These are phyloP conservation scores for Trichocomaceae sp. DNA, from an alignment of 2,329 filamentous ascomycete species.

Conservation along the genomic window DNA sequence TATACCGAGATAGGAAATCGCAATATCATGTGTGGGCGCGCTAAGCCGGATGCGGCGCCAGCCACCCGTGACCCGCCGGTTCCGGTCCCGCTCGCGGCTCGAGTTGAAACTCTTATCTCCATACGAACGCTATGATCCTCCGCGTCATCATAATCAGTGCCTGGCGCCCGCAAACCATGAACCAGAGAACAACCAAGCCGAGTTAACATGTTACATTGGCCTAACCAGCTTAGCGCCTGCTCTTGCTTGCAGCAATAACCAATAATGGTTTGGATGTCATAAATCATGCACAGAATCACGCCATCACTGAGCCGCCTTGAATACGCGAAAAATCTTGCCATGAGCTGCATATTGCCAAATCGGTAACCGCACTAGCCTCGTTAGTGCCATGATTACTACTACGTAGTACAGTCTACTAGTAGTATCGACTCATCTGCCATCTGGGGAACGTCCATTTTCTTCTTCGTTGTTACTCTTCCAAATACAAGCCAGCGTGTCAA, in stretches of 20 bases:
- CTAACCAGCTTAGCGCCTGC: neutral
- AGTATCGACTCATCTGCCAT: too few species aligned
- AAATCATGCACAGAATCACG: constrained; percentile 4
- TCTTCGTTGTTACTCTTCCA: neutral
- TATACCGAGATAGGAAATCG: too few species aligned
- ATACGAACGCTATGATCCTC: neutral
- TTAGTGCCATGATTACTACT: too few species aligned
- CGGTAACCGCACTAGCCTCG: too few species aligned
- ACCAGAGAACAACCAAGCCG: neutral
- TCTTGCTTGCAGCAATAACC: too few species aligned
- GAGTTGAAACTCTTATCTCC: neutral
- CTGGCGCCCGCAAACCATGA: constrained; percentile 3
- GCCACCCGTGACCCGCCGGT: too few species aligned
- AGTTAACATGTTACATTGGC: constrained; percentile 8
- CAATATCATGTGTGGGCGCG: too few species aligned
- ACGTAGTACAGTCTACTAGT: too few species aligned
- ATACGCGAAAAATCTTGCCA: too few species aligned
- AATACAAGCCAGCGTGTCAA: neutral
- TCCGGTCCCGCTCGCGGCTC: neutral
- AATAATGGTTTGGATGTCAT: neutral
- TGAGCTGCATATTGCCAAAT: too few species aligned
- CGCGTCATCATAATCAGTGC: neutral
- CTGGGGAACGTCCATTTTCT: neutral
- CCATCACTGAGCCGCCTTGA: neutral
- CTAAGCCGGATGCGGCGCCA: too few species aligned